Evolutionary conservation across 1,139 yeast species (phyloP).

Genomic region (Hanseniaspora sp.): DNA sequence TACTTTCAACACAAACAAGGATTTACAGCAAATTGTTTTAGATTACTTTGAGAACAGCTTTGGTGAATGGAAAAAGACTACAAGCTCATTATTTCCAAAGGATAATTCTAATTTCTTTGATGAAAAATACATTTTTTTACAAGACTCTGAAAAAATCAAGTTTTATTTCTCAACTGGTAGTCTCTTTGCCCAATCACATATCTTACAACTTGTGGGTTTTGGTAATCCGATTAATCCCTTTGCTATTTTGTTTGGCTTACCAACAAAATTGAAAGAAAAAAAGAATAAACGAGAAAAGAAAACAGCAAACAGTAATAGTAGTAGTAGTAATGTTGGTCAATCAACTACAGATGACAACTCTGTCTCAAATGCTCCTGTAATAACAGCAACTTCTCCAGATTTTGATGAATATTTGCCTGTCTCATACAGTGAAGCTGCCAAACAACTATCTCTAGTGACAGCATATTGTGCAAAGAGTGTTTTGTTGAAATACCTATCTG

Average conservation of each 20-base stretch:
- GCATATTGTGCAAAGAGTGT: slow-evolving; percentile 57
- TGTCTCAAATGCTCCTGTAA: neutral
- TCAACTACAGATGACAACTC: neutral
- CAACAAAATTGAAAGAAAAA: slow-evolving; percentile 60
- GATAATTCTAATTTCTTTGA: slow-evolving; percentile 39
- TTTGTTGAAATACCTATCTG: slow-evolving; percentile 51
- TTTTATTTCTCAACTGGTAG: slow-evolving; percentile 71
- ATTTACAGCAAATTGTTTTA: slow-evolving; percentile 54
- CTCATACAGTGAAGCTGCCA: slow-evolving; percentile 1
- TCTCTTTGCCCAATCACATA: slow-evolving; percentile 62
- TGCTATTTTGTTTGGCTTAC: slow-evolving; percentile 57
- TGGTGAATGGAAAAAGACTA: slow-evolving; percentile 58
- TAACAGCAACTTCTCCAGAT: slow-evolving; percentile 15
- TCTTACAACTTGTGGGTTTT: slow-evolving; percentile 62
- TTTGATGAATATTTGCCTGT: slow-evolving; percentile 14
- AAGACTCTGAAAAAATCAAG: slow-evolving; percentile 44
- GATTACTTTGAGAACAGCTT: slow-evolving; percentile 54
- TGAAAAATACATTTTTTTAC: slow-evolving; percentile 38
- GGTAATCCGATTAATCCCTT: slow-evolving; percentile 67
- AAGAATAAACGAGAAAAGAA: slow-evolving; percentile 61
- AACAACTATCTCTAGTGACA: slow-evolving; percentile 38
- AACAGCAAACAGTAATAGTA: slow-evolving; percentile 30
- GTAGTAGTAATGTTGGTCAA: slow-evolving; percentile 14
- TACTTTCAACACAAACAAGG: slow-evolving; percentile 38
- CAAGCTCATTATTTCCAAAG: slow-evolving; percentile 20